Percentiles rank a stretch among this genome's conserved stretches.
These are phyloP conservation scores for Phialemonium atrogriseum DNA, from an alignment of 2,329 filamentous ascomycete genomes.

Conservation along the genomic window DNA sequence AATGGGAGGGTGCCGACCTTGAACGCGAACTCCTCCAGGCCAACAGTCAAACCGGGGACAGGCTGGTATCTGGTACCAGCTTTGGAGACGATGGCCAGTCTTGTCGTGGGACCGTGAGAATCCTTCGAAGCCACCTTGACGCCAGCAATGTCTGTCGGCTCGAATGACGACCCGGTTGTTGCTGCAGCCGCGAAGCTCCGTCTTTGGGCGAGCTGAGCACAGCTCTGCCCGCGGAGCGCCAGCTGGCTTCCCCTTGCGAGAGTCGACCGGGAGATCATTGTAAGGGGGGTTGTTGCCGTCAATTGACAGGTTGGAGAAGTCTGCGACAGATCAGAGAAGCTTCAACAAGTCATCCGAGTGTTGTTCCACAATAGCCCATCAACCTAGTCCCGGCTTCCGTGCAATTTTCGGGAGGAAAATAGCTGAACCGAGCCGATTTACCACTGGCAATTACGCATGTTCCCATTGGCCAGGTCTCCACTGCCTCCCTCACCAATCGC, in stretches of 20 bases:
- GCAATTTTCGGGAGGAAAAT: conserved; percentile 16
- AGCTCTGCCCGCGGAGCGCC: conserved; percentile 47
- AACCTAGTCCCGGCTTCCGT: conserved; percentile 14
- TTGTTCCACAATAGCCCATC: conserved; percentile 12
- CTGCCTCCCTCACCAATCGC: too few species aligned
- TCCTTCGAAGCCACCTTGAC: conserved; percentile 92
- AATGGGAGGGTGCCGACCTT: conserved; percentile 53
- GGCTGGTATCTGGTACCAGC: conserved; percentile 91
- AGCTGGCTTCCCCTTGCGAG: conserved; percentile 51
- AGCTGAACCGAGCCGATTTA: conserved; percentile 4
- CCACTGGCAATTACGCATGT: too few species aligned
- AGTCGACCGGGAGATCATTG: conserved; percentile 56
- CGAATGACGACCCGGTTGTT: conserved; percentile 70
- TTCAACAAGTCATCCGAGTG: conserved; percentile 20
- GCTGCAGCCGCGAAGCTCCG: conserved; percentile 48
- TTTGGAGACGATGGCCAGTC: conserved; percentile 85
- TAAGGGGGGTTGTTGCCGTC: conserved; percentile 47
- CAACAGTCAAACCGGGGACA: conserved; percentile 80
- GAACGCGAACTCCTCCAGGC: conserved; percentile 92
- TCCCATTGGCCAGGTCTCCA: too few species aligned
- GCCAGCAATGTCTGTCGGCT: conserved; percentile 76
- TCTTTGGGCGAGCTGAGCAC: conserved; percentile 32
- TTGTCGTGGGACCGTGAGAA: conserved; percentile 78
- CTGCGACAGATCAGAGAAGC: conserved; percentile 18
- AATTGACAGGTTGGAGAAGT: conserved; percentile 37